phyloP scores from a whole-genome alignment of 2,329 filamentous ascomycete genomes.

The Fusarium virguliforme region DNA sequence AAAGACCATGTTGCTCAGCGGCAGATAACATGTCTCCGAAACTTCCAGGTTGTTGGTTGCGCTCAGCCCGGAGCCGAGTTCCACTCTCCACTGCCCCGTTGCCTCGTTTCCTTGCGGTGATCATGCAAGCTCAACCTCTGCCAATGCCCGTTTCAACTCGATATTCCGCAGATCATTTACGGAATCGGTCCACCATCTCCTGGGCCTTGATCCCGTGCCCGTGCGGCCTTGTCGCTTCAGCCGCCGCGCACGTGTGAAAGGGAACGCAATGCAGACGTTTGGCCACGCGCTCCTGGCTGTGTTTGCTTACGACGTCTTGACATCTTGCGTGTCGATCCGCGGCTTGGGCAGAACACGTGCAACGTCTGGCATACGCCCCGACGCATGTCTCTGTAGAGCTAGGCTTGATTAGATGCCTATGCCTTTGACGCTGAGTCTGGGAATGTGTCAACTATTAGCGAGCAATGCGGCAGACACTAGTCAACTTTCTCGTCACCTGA shows the following conservation, averaged over 20 bases:
- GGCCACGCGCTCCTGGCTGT: neutral
- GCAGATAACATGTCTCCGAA: conserved; percentile 8
- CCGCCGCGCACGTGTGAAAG: conserved; percentile 33
- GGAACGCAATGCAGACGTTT: conserved; percentile 21
- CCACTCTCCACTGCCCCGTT: conserved; percentile 39
- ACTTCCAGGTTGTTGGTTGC: conserved; percentile 15
- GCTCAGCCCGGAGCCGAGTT: conserved; percentile 8
- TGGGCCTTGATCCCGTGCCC: conserved; percentile 17
- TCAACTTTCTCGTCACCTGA: neutral
- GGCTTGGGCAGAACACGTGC: conserved; percentile 34
- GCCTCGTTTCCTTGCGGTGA: conserved; percentile 48
- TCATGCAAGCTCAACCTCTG: conserved; percentile 45
- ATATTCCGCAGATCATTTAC: conserved; percentile 44
- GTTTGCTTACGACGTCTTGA: conserved; percentile 33
- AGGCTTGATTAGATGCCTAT: neutral
- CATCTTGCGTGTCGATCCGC: conserved; percentile 40
- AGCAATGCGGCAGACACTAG: neutral
- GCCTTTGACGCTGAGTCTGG: neutral
- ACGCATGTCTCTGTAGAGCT: conserved; percentile 21
- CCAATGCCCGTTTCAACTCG: conserved; percentile 42
- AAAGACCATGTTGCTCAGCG: neutral
- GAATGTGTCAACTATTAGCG: conserved; percentile 10
- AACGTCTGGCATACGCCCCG: conserved; percentile 9
- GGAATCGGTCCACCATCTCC: conserved; percentile 38
- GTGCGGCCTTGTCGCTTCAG: conserved; percentile 26